phyloP scores from a whole-genome alignment of 1,284 basidiomycete species.

The Pyrrhoderma noxium region DNA sequence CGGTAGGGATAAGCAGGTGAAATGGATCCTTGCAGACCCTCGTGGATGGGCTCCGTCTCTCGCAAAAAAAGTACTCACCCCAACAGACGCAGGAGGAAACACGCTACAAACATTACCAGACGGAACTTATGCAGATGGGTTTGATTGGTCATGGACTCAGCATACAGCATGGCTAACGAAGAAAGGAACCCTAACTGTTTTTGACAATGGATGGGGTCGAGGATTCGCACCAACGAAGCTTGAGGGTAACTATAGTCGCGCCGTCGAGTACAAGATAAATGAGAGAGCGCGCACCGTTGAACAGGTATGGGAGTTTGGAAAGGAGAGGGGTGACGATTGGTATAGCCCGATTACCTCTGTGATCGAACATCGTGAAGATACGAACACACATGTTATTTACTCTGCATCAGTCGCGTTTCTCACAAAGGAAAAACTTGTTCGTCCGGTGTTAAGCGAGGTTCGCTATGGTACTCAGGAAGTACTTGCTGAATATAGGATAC shows the following conservation, averaged over 20 bases:
- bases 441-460: constrained; percentile 4
- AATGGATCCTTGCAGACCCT: constrained; percentile 9
- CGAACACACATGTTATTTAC: constrained; percentile 3
- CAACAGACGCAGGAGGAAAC: not conserved
- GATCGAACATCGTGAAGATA: constrained; percentile 7
- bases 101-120: not conserved
- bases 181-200: constrained; percentile 2
- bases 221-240: not conserved
- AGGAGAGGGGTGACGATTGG: constrained; percentile 5
- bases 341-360: constrained; percentile 10
- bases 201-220: constrained; percentile 7
- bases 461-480: constrained; percentile 6
- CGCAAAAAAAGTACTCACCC: constrained; percentile 4
- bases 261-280: constrained; percentile 6
- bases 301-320: constrained; percentile 7
- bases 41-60: constrained; percentile 1
- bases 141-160: constrained; percentile 9
- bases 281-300: constrained; percentile 1
- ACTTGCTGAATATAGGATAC: constrained; percentile 2
- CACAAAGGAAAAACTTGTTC: constrained; percentile 1
- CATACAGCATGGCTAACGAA: constrained; percentile 6
- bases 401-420: constrained; percentile 3
- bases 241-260: constrained; percentile 4
- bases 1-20: constrained; percentile 3
- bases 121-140: not conserved